Percentiles rank a stretch among this genome's conserved stretches.
Evolutionary conservation across 148 eudicot species (phyloP).

Genomic region (Polygonum maritimum): DNA sequence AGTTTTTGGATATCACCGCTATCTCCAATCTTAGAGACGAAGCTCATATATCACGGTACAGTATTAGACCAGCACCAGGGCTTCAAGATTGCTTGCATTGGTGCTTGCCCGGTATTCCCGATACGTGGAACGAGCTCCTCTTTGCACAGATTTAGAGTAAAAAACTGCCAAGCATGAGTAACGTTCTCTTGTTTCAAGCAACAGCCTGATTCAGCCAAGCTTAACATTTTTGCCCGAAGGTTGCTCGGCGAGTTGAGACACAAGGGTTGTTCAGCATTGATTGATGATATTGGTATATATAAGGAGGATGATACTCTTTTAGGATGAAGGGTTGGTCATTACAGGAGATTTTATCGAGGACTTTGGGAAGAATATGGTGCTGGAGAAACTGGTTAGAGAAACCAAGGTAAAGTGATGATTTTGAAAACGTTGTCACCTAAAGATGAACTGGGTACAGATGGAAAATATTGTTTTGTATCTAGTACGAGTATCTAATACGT

Average conservation of each 20-base stretch:
- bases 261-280: neutral
- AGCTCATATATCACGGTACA: conserved; percentile 60
- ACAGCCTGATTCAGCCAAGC: neutral
- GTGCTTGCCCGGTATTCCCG: conserved; percentile 80
- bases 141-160: conserved; percentile 35
- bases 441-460: neutral
- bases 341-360: neutral
- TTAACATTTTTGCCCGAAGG: neutral
- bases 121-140: conserved; percentile 71
- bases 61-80: conserved; percentile 45
- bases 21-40: conserved; percentile 68
- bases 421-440: neutral
- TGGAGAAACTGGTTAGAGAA: neutral
- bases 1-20: conserved; percentile 54
- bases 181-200: neutral
- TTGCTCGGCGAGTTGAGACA: neutral
- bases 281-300: neutral
- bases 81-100: conserved; percentile 76
- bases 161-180: neutral
- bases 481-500: neutral
- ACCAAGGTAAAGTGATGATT: neutral
- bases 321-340: neutral
- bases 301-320: neutral
- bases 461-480: neutral
- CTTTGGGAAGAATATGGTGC: neutral